Conservation (phyloP, 2,329 filamentous ascomycete species). For the Aspergillus spinulosporus region DNA sequence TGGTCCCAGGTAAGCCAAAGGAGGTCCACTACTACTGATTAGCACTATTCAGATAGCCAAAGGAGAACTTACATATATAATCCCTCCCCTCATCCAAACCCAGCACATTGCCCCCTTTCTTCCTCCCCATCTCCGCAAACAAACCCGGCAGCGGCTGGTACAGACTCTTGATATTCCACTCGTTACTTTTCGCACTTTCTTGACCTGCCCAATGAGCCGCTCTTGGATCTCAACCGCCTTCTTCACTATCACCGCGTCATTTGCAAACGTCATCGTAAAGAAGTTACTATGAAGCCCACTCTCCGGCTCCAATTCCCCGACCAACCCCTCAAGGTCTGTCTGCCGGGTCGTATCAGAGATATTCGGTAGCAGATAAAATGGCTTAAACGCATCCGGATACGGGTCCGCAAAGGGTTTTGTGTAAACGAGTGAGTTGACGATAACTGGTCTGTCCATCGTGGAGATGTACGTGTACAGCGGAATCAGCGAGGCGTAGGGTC, state of each 20-base stretch:
- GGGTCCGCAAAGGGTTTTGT: slow-evolving; percentile 12
- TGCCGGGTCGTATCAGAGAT: background rate
- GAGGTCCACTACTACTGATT: background rate
- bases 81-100: background rate
- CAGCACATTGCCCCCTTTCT: slow-evolving; percentile 1
- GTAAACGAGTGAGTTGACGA: slow-evolving; percentile 11
- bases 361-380: slow-evolving; percentile 17
- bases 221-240: slow-evolving; percentile 1
- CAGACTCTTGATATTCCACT: slow-evolving; percentile 1
- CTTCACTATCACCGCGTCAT: background rate
- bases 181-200: background rate
- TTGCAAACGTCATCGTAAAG: slow-evolving; percentile 1
- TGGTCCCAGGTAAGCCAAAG: background rate
- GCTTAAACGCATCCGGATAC: slow-evolving; percentile 11
- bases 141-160: slow-evolving; percentile 1
- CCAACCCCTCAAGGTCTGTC: background rate
- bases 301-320: background rate
- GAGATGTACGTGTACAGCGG: slow-evolving; percentile 39
- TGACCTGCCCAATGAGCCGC: background rate
- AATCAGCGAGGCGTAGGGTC: slow-evolving; percentile 35
- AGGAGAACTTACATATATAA: background rate
- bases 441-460: slow-evolving; percentile 17
- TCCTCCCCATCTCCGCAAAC: background rate
- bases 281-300: slow-evolving; percentile 1
- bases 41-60: background rate